These are phyloP conservation scores for Monilinia laxa DNA, from an alignment of 2,329 filamentous ascomycete species.

Conservation along the genomic window DNA sequence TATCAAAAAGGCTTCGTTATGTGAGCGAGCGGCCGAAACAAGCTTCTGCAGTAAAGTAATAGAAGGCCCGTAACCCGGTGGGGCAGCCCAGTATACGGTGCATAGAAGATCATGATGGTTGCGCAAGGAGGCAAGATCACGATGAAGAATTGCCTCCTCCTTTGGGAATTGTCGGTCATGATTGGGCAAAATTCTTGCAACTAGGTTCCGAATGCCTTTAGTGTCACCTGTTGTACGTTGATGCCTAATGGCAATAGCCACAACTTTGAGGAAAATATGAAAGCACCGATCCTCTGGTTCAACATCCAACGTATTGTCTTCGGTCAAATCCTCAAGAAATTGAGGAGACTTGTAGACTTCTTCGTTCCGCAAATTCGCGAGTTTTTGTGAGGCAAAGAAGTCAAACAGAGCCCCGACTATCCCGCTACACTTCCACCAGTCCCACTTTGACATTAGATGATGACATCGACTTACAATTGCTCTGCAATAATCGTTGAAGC, in stretches of 20 bases:
- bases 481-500: slow-evolving; percentile 66
- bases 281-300: slow-evolving; percentile 61
- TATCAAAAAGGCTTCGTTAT: slow-evolving; percentile 65
- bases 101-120: slow-evolving; percentile 70
- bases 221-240: slow-evolving; percentile 48
- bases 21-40: slow-evolving; percentile 58
- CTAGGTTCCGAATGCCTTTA: slow-evolving; percentile 61
- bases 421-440: slow-evolving; percentile 56
- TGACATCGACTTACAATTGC: slow-evolving; percentile 61
- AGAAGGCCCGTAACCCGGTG: slow-evolving; percentile 53
- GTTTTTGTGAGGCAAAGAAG: slow-evolving; percentile 63
- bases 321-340: slow-evolving; percentile 58
- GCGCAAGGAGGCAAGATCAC: slow-evolving; percentile 61
- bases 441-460: slow-evolving; percentile 63
- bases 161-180: slow-evolving; percentile 64
- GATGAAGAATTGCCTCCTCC: slow-evolving; percentile 58
- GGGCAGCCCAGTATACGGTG: slow-evolving; percentile 64
- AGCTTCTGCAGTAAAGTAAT: slow-evolving; percentile 58
- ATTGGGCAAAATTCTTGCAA: slow-evolving; percentile 63
- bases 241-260: slow-evolving; percentile 57
- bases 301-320: slow-evolving; percentile 47
- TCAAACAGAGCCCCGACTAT: slow-evolving; percentile 64
- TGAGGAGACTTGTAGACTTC: slow-evolving; percentile 59
- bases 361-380: slow-evolving; percentile 64
- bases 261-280: slow-evolving; percentile 64